Base-by-base conservation (phyloP, 768 basidiomycete species). In the Leccinum subgranulosum region DNA sequence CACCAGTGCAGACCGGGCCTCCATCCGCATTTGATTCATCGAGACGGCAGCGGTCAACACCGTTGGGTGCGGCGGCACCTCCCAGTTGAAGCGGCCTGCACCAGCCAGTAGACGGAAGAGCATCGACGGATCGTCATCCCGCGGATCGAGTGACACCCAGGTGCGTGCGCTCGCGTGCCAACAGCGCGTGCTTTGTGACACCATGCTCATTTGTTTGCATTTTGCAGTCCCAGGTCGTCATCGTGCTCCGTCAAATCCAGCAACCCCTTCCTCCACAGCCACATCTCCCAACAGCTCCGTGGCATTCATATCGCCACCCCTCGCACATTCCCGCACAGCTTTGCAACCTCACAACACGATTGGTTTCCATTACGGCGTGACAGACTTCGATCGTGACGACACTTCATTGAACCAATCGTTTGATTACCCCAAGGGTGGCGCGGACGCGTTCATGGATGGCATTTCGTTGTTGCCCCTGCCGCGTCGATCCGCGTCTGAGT, bases 1-100 rank as follows among this genome's bases (percentile, higher is more conserved):
- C 82, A 4, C 79, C 79, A 39, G 54, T 60, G 64, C 72, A 71
- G 43, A 68, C 77, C 39, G 72, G 79, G 33, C 64, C 61, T 1
- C 62, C 71, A 1, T 90, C 88, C 0, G 83, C 84, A 3, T 87
- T 92, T 61, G 90, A 92, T 64, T 78, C 81, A 0, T 81, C 86
- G 48, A 78, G 81, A 29, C 75, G 91, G 57, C 89, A 90, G 67
- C 81, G 91, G 19, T 79, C 88, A 9, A 84, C 84, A 0, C 91
- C 90, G 0, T 73, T 91, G 2, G 69, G 69, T 4, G 75, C 70
- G 54, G 75, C 70, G 27, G 83, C 87, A 1, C 91, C 91, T 1
- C 90, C 90, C 3, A 91, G 87, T 63, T 92, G 90, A 86, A 83
- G 60, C 82, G 87, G 3, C 88, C 88, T 4, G 74, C 77, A 15